Conservation (phyloP, 176 grass and related monocot species). For the Zizania latifolia region DNA sequence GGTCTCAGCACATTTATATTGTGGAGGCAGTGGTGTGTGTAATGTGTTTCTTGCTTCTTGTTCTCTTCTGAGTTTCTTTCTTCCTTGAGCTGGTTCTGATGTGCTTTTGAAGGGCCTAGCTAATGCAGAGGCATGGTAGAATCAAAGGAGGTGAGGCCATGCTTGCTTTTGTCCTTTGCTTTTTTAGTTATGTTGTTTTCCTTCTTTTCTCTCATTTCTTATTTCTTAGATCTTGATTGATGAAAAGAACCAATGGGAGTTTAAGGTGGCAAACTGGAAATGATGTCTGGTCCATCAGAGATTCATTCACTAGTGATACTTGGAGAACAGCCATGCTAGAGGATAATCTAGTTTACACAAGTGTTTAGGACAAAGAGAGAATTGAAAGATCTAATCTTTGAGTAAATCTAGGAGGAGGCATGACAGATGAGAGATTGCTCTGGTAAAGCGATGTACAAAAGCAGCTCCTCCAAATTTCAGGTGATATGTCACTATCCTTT, state of each 20-base stretch:
- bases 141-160: conserved; percentile 24
- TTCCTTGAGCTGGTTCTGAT: conserved; percentile 21
- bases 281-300: neutral
- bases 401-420: conserved; percentile 35
- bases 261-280: neutral
- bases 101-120: conserved; percentile 28
- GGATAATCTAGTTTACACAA: conserved; percentile 35
- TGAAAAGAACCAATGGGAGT: conserved; percentile 19
- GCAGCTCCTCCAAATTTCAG: conserved; percentile 37
- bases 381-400: conserved; percentile 19
- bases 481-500: conserved; percentile 28
- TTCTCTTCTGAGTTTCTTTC: conserved; percentile 11
- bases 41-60: neutral
- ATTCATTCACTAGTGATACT: neutral
- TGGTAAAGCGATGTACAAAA: conserved; percentile 24
- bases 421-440: conserved; percentile 27
- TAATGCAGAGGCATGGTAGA: conserved; percentile 8
- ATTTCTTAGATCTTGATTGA: neutral
- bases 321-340: neutral
- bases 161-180: conserved; percentile 26
- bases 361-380: neutral
- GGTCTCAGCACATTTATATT: conserved; percentile 12
- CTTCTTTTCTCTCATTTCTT: neutral
- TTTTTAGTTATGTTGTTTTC: conserved; percentile 25
- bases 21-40: conserved; percentile 15